Evolutionary conservation across 1,139 yeast genomes (phyloP).

Genomic region (Lodderomyces theae): DNA sequence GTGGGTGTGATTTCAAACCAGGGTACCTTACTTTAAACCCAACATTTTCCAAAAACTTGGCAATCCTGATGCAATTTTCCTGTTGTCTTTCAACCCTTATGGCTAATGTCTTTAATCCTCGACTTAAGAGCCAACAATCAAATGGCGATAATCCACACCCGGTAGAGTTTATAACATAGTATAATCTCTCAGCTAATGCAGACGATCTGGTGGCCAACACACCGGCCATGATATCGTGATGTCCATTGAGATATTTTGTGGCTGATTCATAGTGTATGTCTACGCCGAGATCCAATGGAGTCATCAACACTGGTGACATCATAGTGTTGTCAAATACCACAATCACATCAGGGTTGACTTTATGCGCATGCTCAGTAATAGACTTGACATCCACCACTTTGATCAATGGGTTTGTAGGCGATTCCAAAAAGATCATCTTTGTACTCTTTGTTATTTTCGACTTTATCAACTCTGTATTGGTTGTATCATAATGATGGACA

Average conservation of each 20-base stretch:
- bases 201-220: constrained; percentile 68
- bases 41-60: constrained; percentile 62
- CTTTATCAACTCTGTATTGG: constrained; percentile 59
- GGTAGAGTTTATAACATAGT: constrained; percentile 78
- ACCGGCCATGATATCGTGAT: constrained; percentile 96
- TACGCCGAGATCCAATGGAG: constrained; percentile 81
- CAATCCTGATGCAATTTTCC: constrained; percentile 68
- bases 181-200: constrained; percentile 64
- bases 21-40: constrained; percentile 79
- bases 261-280: constrained; percentile 93
- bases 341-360: constrained; percentile 60
- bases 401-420: constrained; percentile 90
- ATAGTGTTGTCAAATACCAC: constrained; percentile 93
- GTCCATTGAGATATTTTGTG: constrained; percentile 88
- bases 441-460: constrained; percentile 53
- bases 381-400: constrained; percentile 77
- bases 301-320: constrained; percentile 88
- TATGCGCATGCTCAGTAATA: constrained; percentile 65
- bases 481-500: constrained; percentile 80
- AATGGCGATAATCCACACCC: constrained; percentile 92
- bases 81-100: constrained; percentile 87
- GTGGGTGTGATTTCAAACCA: constrained; percentile 79
- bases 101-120: constrained; percentile 85
- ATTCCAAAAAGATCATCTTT: constrained; percentile 75
- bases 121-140: constrained; percentile 81